Evolutionary conservation across 345 rosid species (phyloP).

Genomic region (Linum trigynum): DNA sequence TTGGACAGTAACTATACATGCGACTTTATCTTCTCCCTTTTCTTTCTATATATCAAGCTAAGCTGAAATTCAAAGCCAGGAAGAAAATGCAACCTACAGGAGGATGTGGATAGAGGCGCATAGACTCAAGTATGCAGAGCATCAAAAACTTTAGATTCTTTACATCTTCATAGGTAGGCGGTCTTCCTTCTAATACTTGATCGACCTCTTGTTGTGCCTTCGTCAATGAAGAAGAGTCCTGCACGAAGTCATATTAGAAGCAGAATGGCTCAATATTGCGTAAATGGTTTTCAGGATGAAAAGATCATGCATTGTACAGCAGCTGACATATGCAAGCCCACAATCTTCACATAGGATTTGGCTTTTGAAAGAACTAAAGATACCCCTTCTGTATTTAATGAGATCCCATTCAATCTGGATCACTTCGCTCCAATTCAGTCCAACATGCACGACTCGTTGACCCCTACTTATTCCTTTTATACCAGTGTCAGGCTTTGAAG

Average conservation of each 20-base stretch:
- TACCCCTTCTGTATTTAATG: too few species aligned
- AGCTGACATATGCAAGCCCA: neutral
- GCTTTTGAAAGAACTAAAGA: too few species aligned
- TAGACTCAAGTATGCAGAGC: slow-evolving; percentile 80
- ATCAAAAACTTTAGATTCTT: slow-evolving; percentile 72
- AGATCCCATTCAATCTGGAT: too few species aligned
- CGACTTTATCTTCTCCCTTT: neutral
- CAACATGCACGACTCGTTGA: too few species aligned
- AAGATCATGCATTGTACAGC: neutral
- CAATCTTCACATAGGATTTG: too few species aligned
- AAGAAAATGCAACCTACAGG: slow-evolving; percentile 54
- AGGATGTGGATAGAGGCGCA: slow-evolving; percentile 96
- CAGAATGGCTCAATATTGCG: neutral
- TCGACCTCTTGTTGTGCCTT: slow-evolving; percentile 92
- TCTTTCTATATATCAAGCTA: neutral
- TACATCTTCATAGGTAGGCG: slow-evolving; percentile 61
- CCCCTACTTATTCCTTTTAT: too few species aligned
- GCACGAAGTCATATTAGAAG: neutral
- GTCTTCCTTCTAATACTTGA: slow-evolving; percentile 62
- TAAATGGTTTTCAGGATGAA: too few species aligned
- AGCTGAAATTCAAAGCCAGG: slow-evolving; percentile 1
- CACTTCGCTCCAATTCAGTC: too few species aligned
- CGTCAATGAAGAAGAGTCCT: slow-evolving; percentile 50
- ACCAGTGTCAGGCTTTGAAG: too few species aligned
- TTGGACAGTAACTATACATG: neutral